phyloP scores from a whole-genome alignment of 1,284 basidiomycete species.

The Mycosarcoma mackinlayi region DNA sequence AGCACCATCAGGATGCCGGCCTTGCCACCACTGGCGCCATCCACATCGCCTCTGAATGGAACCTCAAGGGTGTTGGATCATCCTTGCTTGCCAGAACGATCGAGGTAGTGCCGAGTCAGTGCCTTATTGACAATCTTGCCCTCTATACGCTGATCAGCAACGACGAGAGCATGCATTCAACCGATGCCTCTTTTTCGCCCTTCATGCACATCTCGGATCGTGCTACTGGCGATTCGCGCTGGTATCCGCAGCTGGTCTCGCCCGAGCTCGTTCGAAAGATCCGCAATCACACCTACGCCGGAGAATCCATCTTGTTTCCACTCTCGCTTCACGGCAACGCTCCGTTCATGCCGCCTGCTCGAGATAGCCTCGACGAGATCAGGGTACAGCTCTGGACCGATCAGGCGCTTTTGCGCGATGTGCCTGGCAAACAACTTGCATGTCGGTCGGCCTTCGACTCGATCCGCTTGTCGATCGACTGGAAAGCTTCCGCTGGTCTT shows the following conservation, averaged over 20 bases:
- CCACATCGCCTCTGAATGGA: constrained; percentile 39
- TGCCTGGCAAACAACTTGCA: neutral
- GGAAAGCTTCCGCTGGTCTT: constrained; percentile 55
- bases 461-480: constrained; percentile 50
- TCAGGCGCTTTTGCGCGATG: constrained; percentile 18
- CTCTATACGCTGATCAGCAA: constrained; percentile 22
- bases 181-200: constrained; percentile 43
- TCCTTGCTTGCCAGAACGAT: constrained; percentile 52
- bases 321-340: constrained; percentile 60
- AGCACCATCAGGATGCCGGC: constrained; percentile 16
- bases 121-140: constrained; percentile 27
- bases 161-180: constrained; percentile 10
- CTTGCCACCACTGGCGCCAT: constrained; percentile 13
- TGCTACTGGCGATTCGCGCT: constrained; percentile 56
- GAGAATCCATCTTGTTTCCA: constrained; percentile 23
- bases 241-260: constrained; percentile 47
- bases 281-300: constrained; percentile 11
- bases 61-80: constrained; percentile 40
- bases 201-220: constrained; percentile 51
- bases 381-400: constrained; percentile 59
- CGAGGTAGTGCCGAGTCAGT: constrained; percentile 39
- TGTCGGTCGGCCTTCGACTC: constrained; percentile 39
- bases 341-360: constrained; percentile 58
- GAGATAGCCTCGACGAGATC: constrained; percentile 26
- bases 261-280: constrained; percentile 17